Conservation (phyloP, 352 stramenopile species). For the Plasmopara halstedii region DNA sequence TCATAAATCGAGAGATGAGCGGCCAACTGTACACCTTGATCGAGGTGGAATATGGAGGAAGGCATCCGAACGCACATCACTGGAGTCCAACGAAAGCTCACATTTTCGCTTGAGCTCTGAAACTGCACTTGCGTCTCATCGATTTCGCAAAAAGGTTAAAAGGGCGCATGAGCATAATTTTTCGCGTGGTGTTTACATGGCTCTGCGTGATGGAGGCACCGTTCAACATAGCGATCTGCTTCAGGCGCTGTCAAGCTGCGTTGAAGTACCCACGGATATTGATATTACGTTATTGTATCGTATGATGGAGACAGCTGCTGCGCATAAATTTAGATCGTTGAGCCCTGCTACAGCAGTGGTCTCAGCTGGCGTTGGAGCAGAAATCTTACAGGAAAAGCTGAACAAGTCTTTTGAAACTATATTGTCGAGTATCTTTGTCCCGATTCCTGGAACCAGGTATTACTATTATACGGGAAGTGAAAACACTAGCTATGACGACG, state of each 20-base stretch:
- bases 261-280: constrained; percentile 78
- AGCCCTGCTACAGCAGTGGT: constrained; percentile 29
- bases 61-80: constrained; percentile 9
- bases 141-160: constrained; percentile 79
- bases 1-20: constrained; percentile 14
- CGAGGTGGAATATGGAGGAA: constrained; percentile 19
- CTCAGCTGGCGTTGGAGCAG: constrained; percentile 31
- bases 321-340: constrained; percentile 18
- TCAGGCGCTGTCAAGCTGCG: constrained; percentile 78
- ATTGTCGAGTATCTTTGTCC: constrained; percentile 43
- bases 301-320: constrained; percentile 54
- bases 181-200: constrained; percentile 78
- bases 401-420: constrained; percentile 72
- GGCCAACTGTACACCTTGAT: constrained; percentile 16
- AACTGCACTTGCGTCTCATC: constrained; percentile 30
- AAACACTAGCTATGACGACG: constrained; percentile 45
- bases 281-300: constrained; percentile 84
- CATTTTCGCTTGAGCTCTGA: constrained; percentile 13
- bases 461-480: constrained; percentile 78
- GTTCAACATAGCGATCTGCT: constrained; percentile 82
- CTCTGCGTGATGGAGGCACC: constrained; percentile 57
- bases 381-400: constrained; percentile 53
- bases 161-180: constrained; percentile 85
- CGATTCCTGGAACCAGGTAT: constrained; percentile 71
- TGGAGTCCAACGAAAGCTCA: constrained; percentile 1